Evolutionary conservation across 2,329 filamentous ascomycete species (phyloP), one percentile per base, ranked within the genome.

Genomic region (Didymella lethalis): DNA sequence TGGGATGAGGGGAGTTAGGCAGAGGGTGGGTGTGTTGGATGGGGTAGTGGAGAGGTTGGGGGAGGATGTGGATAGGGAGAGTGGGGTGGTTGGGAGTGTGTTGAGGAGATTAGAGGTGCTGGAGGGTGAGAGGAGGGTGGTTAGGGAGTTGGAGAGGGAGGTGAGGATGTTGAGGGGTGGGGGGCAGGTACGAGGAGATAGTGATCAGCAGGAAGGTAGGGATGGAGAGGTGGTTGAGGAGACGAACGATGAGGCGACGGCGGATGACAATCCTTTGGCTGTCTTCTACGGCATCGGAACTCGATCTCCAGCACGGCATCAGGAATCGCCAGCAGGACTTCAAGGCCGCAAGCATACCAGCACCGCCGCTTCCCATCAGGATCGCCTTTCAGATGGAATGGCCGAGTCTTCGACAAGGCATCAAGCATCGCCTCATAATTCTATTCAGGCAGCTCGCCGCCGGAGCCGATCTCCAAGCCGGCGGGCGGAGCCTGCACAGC

Each of bases 21-120:
- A 64, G 43, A 66, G 67, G 56, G 46, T 72, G 10, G 48, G 61
- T 26, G 63, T 63, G 44, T 53, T 71, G 14, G 62, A 65, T 10
- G 40, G 20, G 29, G 29, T 32, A 16, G 20, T 58, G 10, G 59
- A 28, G 6, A 41, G 48, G 8, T 46, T 70, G 0, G 58, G 51
- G 2, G 51, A 49, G n/a, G 44, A 66, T 16, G 36, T 57, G 4
- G 63, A 69, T 14, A 51, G 34, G 31, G 38, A 59, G 26, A 48
- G 44, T 34, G 58, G 48, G 2, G 25, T 57, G 26, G 38, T 58
- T 2, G 49, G 2, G 3, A 52, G 47, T 16, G 20, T 65, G 12
- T 40, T 54, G 8, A 54, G 41, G 16, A 64, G 64, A 28, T 45
- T 70, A 16, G 64, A 62, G 4, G n/a, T 57, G 26, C 54, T 70